Conservation (phyloP, 176 grass and related monocot genomes). For the Aegilops sharonensis region DNA sequence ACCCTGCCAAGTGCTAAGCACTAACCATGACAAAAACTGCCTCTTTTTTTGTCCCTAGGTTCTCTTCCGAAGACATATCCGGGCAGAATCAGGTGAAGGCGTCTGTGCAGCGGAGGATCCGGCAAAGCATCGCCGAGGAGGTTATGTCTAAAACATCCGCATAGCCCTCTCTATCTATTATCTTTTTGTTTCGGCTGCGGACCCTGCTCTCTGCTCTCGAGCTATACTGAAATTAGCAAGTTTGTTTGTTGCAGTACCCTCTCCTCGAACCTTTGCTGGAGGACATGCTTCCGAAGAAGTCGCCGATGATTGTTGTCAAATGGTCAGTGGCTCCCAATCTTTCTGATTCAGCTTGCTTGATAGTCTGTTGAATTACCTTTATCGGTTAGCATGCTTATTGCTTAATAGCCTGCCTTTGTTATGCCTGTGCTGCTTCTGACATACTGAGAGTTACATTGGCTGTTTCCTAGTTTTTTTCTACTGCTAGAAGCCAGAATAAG, state of each 20-base stretch:
- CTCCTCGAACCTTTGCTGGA: conserved; percentile 86
- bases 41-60: conserved; percentile 35
- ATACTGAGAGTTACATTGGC: neutral
- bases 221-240: conserved; percentile 21
- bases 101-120: conserved; percentile 78
- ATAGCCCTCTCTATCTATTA: neutral
- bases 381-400: neutral
- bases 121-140: conserved; percentile 93
- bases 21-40: neutral
- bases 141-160: conserved; percentile 19
- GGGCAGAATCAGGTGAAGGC: conserved; percentile 99
- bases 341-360: neutral
- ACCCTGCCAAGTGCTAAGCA: neutral
- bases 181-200: conserved; percentile 18
- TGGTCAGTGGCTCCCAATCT: conserved; percentile 48
- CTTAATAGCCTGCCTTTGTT: neutral
- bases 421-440: neutral
- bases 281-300: conserved; percentile 91
- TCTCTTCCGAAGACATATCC: conserved; percentile 92
- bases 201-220: too few species aligned
- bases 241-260: conserved; percentile 71
- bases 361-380: neutral
- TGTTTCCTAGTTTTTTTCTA: neutral
- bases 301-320: conserved; percentile 84
- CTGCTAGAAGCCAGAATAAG: conserved; percentile 6